Percentiles rank a stretch among this genome's conserved stretches.
phyloP scores from a whole-genome alignment of 2,329 filamentous ascomycete species.

The Sarocladiaceae sp. region DNA sequence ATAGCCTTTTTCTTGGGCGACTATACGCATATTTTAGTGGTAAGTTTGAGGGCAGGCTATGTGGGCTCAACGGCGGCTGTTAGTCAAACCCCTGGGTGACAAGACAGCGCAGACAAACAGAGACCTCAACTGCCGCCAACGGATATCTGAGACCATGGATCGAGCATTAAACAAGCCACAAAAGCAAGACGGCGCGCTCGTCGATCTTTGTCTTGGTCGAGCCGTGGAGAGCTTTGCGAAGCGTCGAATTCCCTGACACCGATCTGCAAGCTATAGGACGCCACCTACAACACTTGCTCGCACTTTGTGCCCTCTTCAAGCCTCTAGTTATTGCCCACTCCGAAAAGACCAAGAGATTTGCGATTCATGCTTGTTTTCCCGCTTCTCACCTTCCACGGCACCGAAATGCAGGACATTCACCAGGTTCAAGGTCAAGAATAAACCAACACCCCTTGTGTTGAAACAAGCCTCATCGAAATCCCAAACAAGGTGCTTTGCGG shows the following conservation, averaged over 20 bases:
- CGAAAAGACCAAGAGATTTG: background rate
- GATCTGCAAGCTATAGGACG: conserved; percentile 1
- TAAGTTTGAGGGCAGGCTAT: no score
- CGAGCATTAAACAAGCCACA: no score
- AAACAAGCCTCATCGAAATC: conserved; percentile 12
- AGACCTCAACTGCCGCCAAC: no score
- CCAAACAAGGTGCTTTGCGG: background rate
- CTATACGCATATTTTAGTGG: no score
- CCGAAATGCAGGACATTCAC: no score
- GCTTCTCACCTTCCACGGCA: background rate
- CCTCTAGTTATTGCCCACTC: no score
- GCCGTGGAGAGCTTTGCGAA: background rate
- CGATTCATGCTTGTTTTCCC: background rate
- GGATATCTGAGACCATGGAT: background rate
- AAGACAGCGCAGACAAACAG: no score
- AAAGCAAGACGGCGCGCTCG: background rate
- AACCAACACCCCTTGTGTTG: conserved; percentile 3
- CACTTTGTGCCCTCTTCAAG: no score
- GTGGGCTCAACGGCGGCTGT: background rate
- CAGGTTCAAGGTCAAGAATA: conserved; percentile 3
- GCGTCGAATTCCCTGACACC: background rate
- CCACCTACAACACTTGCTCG: no score
- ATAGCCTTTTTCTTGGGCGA: no score
- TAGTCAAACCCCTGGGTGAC: no score
- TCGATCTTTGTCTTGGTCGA: background rate